Percentiles rank a stretch among this genome's conserved stretches.
Conservation (phyloP, 177 flowering plant genomes). For the Vitis hybrid region DNA sequence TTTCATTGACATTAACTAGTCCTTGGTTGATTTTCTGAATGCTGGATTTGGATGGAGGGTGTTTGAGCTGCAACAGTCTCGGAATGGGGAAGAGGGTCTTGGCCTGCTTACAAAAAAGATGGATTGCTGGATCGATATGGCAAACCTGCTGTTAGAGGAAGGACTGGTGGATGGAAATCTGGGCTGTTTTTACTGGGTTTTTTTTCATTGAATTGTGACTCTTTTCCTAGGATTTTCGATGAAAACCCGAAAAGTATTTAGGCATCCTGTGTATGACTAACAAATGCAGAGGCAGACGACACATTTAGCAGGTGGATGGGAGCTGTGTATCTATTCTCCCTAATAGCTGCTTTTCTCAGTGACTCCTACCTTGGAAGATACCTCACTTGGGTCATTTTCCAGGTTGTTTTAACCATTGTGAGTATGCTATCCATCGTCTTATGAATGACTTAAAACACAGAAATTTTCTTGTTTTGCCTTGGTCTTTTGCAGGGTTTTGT, state of each 20-base stretch:
- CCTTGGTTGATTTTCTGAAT: too few species aligned
- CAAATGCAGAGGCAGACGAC: constrained; percentile 59
- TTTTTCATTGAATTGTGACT: too few species aligned
- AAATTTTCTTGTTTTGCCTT: not conserved
- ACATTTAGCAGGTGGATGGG: constrained; percentile 61
- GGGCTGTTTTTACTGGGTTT: constrained; percentile 19
- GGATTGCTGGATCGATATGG: constrained; percentile 43
- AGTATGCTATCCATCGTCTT: constrained; percentile 11
- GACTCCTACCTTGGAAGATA: constrained; percentile 65
- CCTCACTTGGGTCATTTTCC: constrained; percentile 43
- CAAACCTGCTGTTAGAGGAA: constrained; percentile 35
- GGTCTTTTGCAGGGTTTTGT: constrained; percentile 39
- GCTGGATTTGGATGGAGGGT: not conserved
- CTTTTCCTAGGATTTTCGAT: too few species aligned
- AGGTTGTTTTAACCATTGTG: constrained; percentile 39
- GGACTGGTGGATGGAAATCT: constrained; percentile 55
- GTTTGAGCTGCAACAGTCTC: not conserved
- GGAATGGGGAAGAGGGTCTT: not conserved
- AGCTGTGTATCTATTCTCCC: constrained; percentile 40
- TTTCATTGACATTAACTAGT: too few species aligned
- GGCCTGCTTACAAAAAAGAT: constrained; percentile 32
- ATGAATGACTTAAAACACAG: too few species aligned
- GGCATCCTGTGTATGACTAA: too few species aligned
- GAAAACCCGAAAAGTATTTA: too few species aligned
- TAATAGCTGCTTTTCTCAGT: constrained; percentile 56